Evolutionary conservation across 2,329 filamentous ascomycete genomes (phyloP), one percentile per base, ranked within the genome.

Genomic region (Colletotrichum falcatum): DNA sequence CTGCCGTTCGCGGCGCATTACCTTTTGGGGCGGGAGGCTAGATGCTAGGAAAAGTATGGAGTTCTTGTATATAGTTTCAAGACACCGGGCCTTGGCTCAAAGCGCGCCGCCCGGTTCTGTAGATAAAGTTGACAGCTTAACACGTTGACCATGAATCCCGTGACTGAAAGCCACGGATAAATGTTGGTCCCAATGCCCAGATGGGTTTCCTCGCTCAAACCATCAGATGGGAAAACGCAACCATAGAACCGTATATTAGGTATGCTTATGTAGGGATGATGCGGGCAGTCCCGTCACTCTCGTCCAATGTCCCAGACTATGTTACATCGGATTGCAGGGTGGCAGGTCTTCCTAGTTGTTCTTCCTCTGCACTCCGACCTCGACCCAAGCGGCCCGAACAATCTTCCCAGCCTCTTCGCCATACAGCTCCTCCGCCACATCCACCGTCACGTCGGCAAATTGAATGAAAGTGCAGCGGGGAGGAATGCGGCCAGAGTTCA

Each of bases 381-480:
- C 80, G 49, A 76, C 79, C 85, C 84, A 87, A 8, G 85, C 84
- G 63, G 83, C 79, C 56, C 81, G 81, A 4, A 87, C 81, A 56
- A 78, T 81, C 55, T 81, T 78, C n/a, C 83, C 83, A 1, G 78
- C 83, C 6, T 82, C 80, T 1, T 79, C 75, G 6, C 78, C 83
- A 70, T 82, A 87, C 20, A 82, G 75, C 54, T 83, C 80, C 73
- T 82, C 76, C 16, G 85, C 85, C 14, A 79, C 77, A n/a, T 83
- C 81, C 2, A 85, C 79, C 0, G 85, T 87, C 9, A 82, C 81
- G 53, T 85, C 81, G 28, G 85, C 84, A 71, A 87, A 87, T 72
- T 86, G 82, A 46, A 81, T 70, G 73, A 87, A 87, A 9, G 78
- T 84, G 74, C 81, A 84, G 14, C 75, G 76, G 20, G 79, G 66